Evolutionary conservation across 1,139 yeast genomes (phyloP).

Genomic region (Lodderomyces metapsilosis): DNA sequence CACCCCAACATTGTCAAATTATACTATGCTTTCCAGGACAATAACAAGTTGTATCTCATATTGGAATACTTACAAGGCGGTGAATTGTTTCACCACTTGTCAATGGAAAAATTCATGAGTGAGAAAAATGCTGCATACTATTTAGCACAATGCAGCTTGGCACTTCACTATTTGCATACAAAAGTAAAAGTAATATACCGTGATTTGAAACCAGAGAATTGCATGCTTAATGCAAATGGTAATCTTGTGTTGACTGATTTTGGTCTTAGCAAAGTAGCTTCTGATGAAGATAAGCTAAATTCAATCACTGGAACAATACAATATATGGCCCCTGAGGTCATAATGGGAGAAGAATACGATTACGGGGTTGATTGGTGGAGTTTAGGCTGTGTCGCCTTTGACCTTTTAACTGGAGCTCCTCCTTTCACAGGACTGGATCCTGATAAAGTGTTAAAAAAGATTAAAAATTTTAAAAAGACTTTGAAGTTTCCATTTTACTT

Average conservation of each 20-base stretch:
- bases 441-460: slow-evolving; percentile 78
- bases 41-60: slow-evolving; percentile 71
- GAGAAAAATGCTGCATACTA: slow-evolving; percentile 81
- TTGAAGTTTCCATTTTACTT: slow-evolving; percentile 79
- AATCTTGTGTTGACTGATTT: slow-evolving; percentile 87
- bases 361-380: slow-evolving; percentile 97
- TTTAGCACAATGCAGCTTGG: slow-evolving; percentile 83
- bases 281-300: slow-evolving; percentile 40
- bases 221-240: slow-evolving; percentile 76
- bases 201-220: slow-evolving; percentile 92
- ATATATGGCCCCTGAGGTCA: slow-evolving; percentile 94
- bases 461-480: slow-evolving; percentile 60
- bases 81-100: slow-evolving; percentile 81
- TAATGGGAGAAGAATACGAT: slow-evolving; percentile 83
- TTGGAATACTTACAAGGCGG: slow-evolving; percentile 93
- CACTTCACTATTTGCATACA: slow-evolving; percentile 72
- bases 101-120: slow-evolving; percentile 48
- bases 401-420: slow-evolving; percentile 86
- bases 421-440: slow-evolving; percentile 92
- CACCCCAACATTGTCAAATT: slow-evolving; percentile 89
- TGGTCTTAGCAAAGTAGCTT: slow-evolving; percentile 77
- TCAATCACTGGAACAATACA: slow-evolving; percentile 93
- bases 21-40: slow-evolving; percentile 88
- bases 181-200: slow-evolving; percentile 82
- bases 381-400: slow-evolving; percentile 84